Base-by-base conservation (phyloP, 1,284 basidiomycete species). In the Ceratobasidium sp. region DNA sequence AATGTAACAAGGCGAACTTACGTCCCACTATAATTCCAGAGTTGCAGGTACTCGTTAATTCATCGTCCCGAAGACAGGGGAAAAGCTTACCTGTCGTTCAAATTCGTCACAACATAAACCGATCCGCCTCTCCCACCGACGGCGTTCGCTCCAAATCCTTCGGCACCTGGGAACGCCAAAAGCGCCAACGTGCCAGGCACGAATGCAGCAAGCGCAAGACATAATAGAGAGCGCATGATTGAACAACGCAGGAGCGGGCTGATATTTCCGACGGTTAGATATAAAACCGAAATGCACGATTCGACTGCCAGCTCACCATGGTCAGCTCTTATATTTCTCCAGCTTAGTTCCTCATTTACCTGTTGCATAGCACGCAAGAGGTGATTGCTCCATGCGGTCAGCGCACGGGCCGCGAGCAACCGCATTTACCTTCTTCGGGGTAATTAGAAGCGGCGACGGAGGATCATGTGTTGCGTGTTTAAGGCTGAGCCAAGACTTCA, bases 31-130 rank as follows among this genome's bases (percentile, higher is more conserved):
- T 44, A 44, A 24, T 24, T 22, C 4, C 11, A 36, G 41, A 36
- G 6, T 11, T 5, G 36, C 11, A 4, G 11, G 11, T 41, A 41
- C 36, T 41, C 36, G 36, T 41, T 41, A 41, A 41, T 1, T 44
- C 19, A 15, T 22, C 33, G 44, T 15, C 53, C 2, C 4, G 11
- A 36, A 31, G 2, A 29, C 53, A 27, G 31, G 22, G 4, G 14
- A 60, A 60, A 60, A 24, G 48, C 48, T 14, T 41, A 15, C 66
- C 53, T 69, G 66, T 83, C 81, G 65, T 82, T 83, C 44, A 83
- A 78, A 59, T 82, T 82, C 44, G 81, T 82, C 9, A 83, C 82
- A 36, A 83, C 75, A 64, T 83, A 83, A 50, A 83, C 82, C 36
- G 77, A 80, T 14, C 82, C 82, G 29, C 81, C 81, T 72, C 82